A percentile compares a stretch with the other conserved stretches of the same genome.
These are phyloP conservation scores for Cyclostephanos invisitatus DNA, from an alignment of 108 stramenopile genomes.

Conservation along the genomic window DNA sequence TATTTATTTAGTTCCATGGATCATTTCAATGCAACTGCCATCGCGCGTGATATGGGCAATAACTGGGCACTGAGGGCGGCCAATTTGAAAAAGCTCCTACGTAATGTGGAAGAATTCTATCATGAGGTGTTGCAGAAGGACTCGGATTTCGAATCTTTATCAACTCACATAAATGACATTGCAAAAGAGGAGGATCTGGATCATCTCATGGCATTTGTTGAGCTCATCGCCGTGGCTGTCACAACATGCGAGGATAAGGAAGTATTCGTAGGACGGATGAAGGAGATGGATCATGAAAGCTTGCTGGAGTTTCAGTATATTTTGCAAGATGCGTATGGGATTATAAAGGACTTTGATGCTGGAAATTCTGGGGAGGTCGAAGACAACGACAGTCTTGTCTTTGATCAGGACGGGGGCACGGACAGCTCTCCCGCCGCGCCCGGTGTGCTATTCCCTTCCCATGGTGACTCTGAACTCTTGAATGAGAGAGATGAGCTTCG, in stretches of 20 bases:
- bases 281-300: slow-evolving; percentile 64
- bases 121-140: slow-evolving; percentile 76
- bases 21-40: slow-evolving; percentile 85
- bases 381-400: slow-evolving; percentile 38
- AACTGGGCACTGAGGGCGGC: slow-evolving; percentile 87
- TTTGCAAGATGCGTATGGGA: slow-evolving; percentile 62
- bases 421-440: slow-evolving; percentile 42
- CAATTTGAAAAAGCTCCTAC: slow-evolving; percentile 83
- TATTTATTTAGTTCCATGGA: slow-evolving; percentile 55
- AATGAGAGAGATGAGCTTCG: slow-evolving; percentile 44
- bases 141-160: slow-evolving; percentile 56
- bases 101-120: slow-evolving; percentile 78
- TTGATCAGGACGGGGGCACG: slow-evolving; percentile 31
- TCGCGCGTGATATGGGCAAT: slow-evolving; percentile 79
- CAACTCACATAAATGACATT: slow-evolving; percentile 49
- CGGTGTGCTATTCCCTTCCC: slow-evolving; percentile 23
- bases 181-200: slow-evolving; percentile 56
- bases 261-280: slow-evolving; percentile 72
- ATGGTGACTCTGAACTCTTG: slow-evolving; percentile 49
- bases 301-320: slow-evolving; percentile 78
- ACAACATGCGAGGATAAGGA: slow-evolving; percentile 77
- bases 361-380: slow-evolving; percentile 54
- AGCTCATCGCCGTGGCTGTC: slow-evolving; percentile 83
- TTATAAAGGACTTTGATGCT: slow-evolving; percentile 58
- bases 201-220: slow-evolving; percentile 65